A percentile compares a stretch with the other conserved stretches of the same genome.
phyloP scores from a whole-genome alignment of 192 early-diverging fungal genomes.

The Coemansia sp. region DNA sequence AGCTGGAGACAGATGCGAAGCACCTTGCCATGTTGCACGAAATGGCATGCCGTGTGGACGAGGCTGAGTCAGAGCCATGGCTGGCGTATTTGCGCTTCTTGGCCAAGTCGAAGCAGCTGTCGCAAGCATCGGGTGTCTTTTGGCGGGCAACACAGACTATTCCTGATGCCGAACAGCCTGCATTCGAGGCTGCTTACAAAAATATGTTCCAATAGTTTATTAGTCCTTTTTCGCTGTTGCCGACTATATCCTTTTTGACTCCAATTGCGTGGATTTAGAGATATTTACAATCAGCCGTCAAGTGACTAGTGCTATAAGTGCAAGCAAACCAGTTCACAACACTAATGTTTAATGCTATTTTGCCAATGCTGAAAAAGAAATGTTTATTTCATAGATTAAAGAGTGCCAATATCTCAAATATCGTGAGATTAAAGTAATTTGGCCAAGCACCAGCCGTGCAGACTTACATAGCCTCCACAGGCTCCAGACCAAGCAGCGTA shows the following conservation, averaged over 20 bases:
- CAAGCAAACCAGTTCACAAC: background rate
- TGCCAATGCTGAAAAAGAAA: too few species aligned
- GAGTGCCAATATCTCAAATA: too few species aligned
- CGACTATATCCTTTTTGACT: too few species aligned
- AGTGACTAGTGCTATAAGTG: background rate
- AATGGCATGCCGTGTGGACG: slow-evolving; percentile 29
- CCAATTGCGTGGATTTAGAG: too few species aligned
- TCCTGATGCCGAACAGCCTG: slow-evolving; percentile 1
- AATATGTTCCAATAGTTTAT: background rate
- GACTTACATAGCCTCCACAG: slow-evolving; percentile 86
- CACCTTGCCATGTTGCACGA: slow-evolving; percentile 27
- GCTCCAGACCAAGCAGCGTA: slow-evolving; percentile 74
- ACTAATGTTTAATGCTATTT: too few species aligned
- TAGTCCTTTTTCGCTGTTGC: too few species aligned
- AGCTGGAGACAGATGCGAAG: slow-evolving; percentile 53
- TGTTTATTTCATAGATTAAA: too few species aligned
- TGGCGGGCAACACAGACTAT: slow-evolving; percentile 37
- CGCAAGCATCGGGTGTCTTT: slow-evolving; percentile 23
- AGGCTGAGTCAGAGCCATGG: slow-evolving; percentile 24
- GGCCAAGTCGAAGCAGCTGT: slow-evolving; percentile 8
- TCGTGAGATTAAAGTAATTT: too few species aligned
- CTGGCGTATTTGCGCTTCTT: slow-evolving; percentile 32
- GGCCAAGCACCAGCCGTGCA: too few species aligned
- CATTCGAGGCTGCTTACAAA: slow-evolving; percentile 8
- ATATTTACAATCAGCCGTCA: background rate